These are phyloP conservation scores for Nakazawaea sp. DNA, from an alignment of 805 yeast species.

Conservation along the genomic window DNA sequence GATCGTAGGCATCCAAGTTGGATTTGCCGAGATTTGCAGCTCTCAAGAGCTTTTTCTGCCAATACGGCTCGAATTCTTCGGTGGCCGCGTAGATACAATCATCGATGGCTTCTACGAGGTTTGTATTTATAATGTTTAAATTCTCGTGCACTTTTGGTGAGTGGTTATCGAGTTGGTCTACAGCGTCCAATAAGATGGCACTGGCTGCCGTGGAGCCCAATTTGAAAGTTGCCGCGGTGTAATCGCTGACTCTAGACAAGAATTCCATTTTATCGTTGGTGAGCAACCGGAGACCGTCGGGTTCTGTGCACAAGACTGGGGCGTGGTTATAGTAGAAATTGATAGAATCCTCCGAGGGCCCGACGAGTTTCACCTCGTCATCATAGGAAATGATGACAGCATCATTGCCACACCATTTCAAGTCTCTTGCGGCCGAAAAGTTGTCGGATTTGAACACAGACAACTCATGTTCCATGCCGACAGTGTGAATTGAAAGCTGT, in stretches of 20 bases:
- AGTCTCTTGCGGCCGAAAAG: conserved; percentile 31
- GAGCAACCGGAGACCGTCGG: conserved; percentile 69
- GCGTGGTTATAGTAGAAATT: conserved; percentile 40
- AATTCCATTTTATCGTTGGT: conserved; percentile 52
- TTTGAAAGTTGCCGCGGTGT: conserved; percentile 57
- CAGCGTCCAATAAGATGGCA: conserved; percentile 76
- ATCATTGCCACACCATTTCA: conserved; percentile 85
- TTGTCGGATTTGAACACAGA: conserved; percentile 31
- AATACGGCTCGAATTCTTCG: conserved; percentile 66
- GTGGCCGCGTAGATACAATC: conserved; percentile 69
- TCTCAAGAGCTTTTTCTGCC: conserved; percentile 74
- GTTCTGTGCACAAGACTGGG: conserved; percentile 41
- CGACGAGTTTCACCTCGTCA: conserved; percentile 63
- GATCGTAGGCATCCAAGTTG: conserved; percentile 43
- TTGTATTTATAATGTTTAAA: conserved; percentile 43
- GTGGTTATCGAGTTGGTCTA: conserved; percentile 54
- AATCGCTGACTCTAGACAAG: conserved; percentile 52
- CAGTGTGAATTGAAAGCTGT: conserved; percentile 43
- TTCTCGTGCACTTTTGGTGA: conserved; percentile 81
- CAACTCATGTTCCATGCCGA: conserved; percentile 35
- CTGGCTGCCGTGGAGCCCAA: conserved; percentile 83
- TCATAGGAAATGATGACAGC: conserved; percentile 55
- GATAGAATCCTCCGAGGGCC: conserved; percentile 57
- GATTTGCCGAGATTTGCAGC: conserved; percentile 89
- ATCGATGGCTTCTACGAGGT: conserved; percentile 53